A percentile compares a stretch with the other conserved stretches of the same genome.
These are phyloP conservation scores for Alternaria angustiovoidea DNA, from an alignment of 2,329 filamentous ascomycete genomes.

Conservation along the genomic window DNA sequence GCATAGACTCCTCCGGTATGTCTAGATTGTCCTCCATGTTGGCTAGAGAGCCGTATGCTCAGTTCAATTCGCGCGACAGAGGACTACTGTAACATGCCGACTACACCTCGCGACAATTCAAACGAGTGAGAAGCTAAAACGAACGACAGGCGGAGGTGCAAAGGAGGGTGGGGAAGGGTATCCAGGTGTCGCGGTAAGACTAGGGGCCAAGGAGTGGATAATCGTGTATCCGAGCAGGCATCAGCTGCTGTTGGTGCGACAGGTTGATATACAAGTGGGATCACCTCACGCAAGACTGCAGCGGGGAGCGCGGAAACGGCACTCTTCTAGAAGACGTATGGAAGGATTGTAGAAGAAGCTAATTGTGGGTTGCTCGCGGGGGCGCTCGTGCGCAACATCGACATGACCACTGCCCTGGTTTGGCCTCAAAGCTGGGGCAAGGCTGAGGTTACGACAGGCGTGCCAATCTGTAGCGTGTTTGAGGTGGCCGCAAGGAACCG, in stretches of 20 bases:
- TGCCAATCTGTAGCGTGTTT: slow-evolving; percentile 44
- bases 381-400: slow-evolving; percentile 41
- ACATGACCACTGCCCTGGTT: slow-evolving; percentile 35
- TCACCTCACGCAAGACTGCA: slow-evolving; percentile 46
- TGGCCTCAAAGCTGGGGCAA: slow-evolving; percentile 49
- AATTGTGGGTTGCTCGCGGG: slow-evolving; percentile 41
- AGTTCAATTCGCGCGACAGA: slow-evolving; percentile 15
- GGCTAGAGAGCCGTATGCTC: slow-evolving; percentile 22
- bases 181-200: slow-evolving; percentile 29
- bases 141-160: slow-evolving; percentile 17
- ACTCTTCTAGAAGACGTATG: slow-evolving; percentile 48
- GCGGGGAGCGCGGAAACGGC: slow-evolving; percentile 47
- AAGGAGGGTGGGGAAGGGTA: slow-evolving; percentile 34
- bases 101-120: slow-evolving; percentile 15
- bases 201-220: slow-evolving; percentile 43
- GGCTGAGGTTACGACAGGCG: slow-evolving; percentile 40
- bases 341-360: slow-evolving; percentile 43
- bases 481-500: slow-evolving; percentile 22
- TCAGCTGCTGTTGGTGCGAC: slow-evolving; percentile 47
- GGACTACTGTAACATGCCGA: slow-evolving; percentile 31
- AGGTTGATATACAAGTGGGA: slow-evolving; percentile 41
- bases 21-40: slow-evolving; percentile 47
- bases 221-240: slow-evolving; percentile 42
- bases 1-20: slow-evolving; percentile 49
- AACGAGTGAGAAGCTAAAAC: slow-evolving; percentile 17